These are phyloP conservation scores for Fremontodendron californicum DNA, from an alignment of 345 rosid species.

Conservation along the genomic window DNA sequence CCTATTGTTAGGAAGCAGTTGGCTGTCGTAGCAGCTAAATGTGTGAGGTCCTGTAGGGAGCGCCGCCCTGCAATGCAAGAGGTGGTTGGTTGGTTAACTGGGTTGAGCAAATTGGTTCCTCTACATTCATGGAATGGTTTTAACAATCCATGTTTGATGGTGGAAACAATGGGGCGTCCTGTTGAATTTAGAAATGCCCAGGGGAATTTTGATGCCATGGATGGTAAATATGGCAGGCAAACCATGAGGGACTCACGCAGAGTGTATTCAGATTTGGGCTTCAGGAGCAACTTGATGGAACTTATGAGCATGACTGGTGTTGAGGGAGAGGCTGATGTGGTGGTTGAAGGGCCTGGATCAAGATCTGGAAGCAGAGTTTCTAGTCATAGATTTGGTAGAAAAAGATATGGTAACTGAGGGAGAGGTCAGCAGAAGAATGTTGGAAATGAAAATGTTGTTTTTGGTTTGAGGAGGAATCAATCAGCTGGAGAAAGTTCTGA, in stretches of 20 bases:
- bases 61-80: slow-evolving; percentile 87
- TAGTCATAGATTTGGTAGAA: slow-evolving; percentile 43
- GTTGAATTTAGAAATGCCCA: slow-evolving; percentile 40
- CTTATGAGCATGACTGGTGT: slow-evolving; percentile 41
- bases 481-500: slow-evolving; percentile 38
- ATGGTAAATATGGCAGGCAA: slow-evolving; percentile 25
- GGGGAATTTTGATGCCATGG: slow-evolving; percentile 26
- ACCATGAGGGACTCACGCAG: slow-evolving; percentile 40
- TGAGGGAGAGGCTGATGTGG: slow-evolving; percentile 32
- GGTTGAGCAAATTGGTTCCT: slow-evolving; percentile 66
- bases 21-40: slow-evolving; percentile 77
- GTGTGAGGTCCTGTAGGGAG: slow-evolving; percentile 97
- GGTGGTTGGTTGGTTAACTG: slow-evolving; percentile 71
- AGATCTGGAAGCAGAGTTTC: slow-evolving; percentile 24
- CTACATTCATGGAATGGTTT: slow-evolving; percentile 87
- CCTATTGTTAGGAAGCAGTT: slow-evolving; percentile 71
- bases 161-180: slow-evolving; percentile 79
- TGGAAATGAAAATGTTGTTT: slow-evolving; percentile 13
- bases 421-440: slow-evolving; percentile 17
- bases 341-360: slow-evolving; percentile 7
- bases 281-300: slow-evolving; percentile 66
- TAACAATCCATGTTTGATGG: slow-evolving; percentile 94
- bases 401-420: slow-evolving; percentile 26
- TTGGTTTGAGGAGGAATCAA: slow-evolving; percentile 25
- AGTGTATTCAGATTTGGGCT: slow-evolving; percentile 66